Conservation (phyloP, 768 basidiomycete species). For the Xanthoconium stramineum region DNA sequence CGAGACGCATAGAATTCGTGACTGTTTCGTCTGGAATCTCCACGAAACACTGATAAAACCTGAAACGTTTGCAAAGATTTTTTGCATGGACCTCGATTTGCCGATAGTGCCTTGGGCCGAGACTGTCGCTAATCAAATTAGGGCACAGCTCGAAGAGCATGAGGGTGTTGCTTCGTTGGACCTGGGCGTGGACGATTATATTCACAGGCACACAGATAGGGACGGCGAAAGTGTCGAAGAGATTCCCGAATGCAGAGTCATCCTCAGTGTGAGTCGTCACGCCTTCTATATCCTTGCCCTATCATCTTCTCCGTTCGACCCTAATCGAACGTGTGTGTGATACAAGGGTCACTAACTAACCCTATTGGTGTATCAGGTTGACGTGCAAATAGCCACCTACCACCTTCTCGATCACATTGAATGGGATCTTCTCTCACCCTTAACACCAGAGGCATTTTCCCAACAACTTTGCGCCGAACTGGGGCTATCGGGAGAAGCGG, state of each 20-base stretch:
- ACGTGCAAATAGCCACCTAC: constrained; percentile 91
- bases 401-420: constrained; percentile 95
- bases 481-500: constrained; percentile 82
- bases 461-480: constrained; percentile 78
- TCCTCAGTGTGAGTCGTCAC: constrained; percentile 60
- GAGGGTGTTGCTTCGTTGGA: constrained; percentile 80
- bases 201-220: constrained; percentile 14
- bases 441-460: constrained; percentile 88
- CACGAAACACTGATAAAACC: constrained; percentile 86
- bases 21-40: constrained; percentile 95
- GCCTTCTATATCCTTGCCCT: neutral
- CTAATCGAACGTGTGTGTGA: constrained; percentile 16
- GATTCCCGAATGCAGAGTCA: constrained; percentile 75
- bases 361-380: constrained; percentile 56
- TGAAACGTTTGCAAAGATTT: constrained; percentile 77
- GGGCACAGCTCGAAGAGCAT: constrained; percentile 88
- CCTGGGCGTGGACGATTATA: constrained; percentile 42
- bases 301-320: constrained; percentile 13
- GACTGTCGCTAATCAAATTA: constrained; percentile 81
- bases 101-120: constrained; percentile 64
- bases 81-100: constrained; percentile 87
- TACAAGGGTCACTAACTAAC: constrained; percentile 10
- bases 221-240: constrained; percentile 54
- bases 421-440: constrained; percentile 93
- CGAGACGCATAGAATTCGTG: constrained; percentile 86